These are phyloP conservation scores for Vanrija pseudolonga DNA, from an alignment of 1,284 basidiomycete genomes.

Conservation along the genomic window DNA sequence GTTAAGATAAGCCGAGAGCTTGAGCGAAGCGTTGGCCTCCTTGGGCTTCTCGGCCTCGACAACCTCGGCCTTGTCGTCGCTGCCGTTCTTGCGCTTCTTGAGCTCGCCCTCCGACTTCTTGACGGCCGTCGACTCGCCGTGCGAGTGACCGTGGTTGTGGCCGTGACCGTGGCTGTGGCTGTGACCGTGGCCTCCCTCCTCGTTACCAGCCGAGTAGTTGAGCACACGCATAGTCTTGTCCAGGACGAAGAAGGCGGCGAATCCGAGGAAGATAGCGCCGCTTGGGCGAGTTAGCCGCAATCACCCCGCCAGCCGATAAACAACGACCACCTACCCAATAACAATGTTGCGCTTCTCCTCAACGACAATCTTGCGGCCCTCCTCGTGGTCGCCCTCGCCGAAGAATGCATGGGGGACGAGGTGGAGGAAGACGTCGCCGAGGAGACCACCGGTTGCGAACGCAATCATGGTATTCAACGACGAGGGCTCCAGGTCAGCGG, in stretches of 20 bases:
- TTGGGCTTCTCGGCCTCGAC: constrained; percentile 14
- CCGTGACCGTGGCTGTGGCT: constrained; percentile 57
- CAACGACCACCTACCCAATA: constrained; percentile 57
- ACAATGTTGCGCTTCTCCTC: constrained; percentile 85
- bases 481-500: constrained; percentile 72
- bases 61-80: constrained; percentile 16
- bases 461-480: constrained; percentile 81
- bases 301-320: constrained; percentile 2
- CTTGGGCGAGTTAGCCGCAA: constrained; percentile 49
- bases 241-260: constrained; percentile 82
- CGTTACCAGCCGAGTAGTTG: constrained; percentile 50
- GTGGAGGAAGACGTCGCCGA: constrained; percentile 85
- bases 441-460: constrained; percentile 68
- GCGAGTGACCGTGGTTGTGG: constrained; percentile 60
- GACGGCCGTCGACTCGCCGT: constrained; percentile 38
- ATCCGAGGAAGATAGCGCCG: constrained; percentile 74
- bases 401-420: constrained; percentile 84
- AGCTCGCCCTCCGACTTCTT: constrained; percentile 22
- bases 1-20: constrained; percentile 82
- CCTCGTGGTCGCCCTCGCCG: constrained; percentile 68
- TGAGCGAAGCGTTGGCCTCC: constrained; percentile 54
- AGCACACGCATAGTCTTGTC: constrained; percentile 82
- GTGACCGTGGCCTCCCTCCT: constrained; percentile 32
- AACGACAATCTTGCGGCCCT: constrained; percentile 64
- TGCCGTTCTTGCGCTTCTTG: constrained; percentile 33